These are phyloP conservation scores for Cladosporium halotolerans DNA, from an alignment of 2,329 filamentous ascomycete species.

Conservation along the genomic window DNA sequence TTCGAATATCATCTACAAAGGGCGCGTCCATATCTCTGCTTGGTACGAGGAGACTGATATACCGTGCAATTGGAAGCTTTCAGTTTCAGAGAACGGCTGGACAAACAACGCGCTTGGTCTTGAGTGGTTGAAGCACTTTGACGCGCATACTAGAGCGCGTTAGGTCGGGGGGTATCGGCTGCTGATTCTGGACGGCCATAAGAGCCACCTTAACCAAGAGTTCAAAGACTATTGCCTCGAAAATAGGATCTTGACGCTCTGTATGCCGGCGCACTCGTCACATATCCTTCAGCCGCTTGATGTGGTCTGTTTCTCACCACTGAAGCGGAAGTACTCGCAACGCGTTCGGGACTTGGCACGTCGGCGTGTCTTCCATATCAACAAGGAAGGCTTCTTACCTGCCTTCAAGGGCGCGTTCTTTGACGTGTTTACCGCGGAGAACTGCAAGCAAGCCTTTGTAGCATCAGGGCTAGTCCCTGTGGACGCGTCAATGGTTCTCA, in stretches of 20 bases:
- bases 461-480: conserved; percentile 10
- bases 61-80: neutral
- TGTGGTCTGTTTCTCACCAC: conserved; percentile 15
- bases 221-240: neutral
- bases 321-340: conserved; percentile 16
- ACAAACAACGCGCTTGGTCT: neutral
- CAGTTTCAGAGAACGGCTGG: neutral
- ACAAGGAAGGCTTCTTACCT: conserved; percentile 16
- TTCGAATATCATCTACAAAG: conserved; percentile 25
- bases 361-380: neutral
- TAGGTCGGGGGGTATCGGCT: conserved; percentile 21
- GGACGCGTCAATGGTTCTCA: conserved; percentile 7
- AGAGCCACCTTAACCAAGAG: neutral
- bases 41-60: neutral
- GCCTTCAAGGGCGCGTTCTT: conserved; percentile 11
- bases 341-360: neutral
- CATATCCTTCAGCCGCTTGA: conserved; percentile 13
- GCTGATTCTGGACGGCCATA: conserved; percentile 32
- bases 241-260: neutral
- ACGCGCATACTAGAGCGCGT: neutral
- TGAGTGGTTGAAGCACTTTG: neutral
- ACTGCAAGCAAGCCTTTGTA: conserved; percentile 12
- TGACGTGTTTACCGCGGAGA: conserved; percentile 12
- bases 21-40: conserved; percentile 2
- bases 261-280: neutral